Evolutionary conservation across 306 rosid genomes (phyloP).

Genomic region (Prunus padus): DNA sequence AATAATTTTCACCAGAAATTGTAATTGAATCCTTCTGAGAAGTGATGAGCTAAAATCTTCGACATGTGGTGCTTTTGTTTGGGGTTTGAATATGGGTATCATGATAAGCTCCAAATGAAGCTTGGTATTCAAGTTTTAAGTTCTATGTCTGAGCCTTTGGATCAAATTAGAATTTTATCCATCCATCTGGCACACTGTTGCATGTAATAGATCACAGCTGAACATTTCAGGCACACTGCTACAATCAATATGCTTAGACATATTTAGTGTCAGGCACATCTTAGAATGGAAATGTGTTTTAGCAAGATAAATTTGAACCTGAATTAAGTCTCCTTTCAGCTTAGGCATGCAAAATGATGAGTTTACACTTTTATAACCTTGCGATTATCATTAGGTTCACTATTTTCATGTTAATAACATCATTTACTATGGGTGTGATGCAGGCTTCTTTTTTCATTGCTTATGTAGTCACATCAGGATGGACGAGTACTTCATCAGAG

Average conservation of each 20-base stretch:
- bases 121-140: not conserved
- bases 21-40: not conserved
- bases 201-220: not conserved
- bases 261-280: not conserved
- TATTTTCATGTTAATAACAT: constrained; percentile 28
- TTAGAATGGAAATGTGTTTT: not conserved
- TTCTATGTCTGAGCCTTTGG: not conserved
- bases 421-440: constrained; percentile 30
- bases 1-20: not conserved
- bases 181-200: not conserved
- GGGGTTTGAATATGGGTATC: not conserved
- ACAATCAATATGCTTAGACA: not conserved
- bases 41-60: not conserved
- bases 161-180: not conserved
- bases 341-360: constrained; percentile 18
- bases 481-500: constrained; percentile 85
- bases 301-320: not conserved
- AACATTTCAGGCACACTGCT: not conserved
- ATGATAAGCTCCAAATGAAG: not conserved
- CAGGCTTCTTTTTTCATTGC: constrained; percentile 95
- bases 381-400: not conserved
- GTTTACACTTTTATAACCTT: not conserved
- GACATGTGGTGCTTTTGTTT: not conserved
- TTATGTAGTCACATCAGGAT: constrained; percentile 91
- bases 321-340: not conserved